These are phyloP conservation scores for Jatropha podagrica DNA, from an alignment of 441 rosid genomes.

Conservation along the genomic window DNA sequence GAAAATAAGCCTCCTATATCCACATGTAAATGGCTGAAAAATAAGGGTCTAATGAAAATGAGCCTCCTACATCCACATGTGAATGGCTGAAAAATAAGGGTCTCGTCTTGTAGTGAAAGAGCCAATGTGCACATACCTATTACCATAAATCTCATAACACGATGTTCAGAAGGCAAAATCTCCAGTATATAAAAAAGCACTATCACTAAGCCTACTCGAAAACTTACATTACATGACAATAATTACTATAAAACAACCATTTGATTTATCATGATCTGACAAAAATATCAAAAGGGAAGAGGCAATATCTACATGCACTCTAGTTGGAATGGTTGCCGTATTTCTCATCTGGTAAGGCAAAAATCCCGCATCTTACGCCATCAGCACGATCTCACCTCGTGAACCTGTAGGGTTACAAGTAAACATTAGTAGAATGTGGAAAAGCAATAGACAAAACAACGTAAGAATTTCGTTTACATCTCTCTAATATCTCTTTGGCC, in stretches of 20 bases:
- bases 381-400: constrained; percentile 39
- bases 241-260: constrained; percentile 6
- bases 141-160: neutral
- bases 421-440: neutral
- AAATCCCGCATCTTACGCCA: constrained; percentile 30
- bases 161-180: neutral
- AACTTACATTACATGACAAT: neutral
- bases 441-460: neutral
- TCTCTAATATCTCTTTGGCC: constrained; percentile 48
- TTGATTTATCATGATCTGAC: neutral
- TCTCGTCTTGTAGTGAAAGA: neutral
- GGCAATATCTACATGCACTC: constrained; percentile 35
- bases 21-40: neutral
- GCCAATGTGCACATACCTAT: neutral
- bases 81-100: neutral
- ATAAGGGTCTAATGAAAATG: neutral
- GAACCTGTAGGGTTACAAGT: constrained; percentile 35
- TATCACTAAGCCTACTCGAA: neutral
- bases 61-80: neutral
- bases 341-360: neutral
- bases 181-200: neutral
- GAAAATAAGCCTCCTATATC: neutral
- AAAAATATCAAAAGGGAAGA: neutral
- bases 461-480: constrained; percentile 36
- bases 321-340: constrained; percentile 13